Evolutionary conservation across 495 filamentous ascomycete species (phyloP).

Genomic region (Penicillium canescens): DNA sequence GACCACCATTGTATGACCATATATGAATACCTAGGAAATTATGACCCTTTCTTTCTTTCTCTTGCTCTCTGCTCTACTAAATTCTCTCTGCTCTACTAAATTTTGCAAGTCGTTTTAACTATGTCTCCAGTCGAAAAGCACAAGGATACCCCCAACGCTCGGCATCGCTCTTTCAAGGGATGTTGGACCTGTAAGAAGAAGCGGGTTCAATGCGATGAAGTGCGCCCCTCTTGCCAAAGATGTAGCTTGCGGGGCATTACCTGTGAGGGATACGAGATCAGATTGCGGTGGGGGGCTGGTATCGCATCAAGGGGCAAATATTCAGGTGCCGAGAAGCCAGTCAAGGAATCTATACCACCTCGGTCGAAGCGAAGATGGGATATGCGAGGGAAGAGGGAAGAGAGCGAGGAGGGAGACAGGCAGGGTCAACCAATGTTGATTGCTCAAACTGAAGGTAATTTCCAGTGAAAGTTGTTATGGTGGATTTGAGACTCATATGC

Average conservation of each 20-base stretch:
- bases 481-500: not conserved
- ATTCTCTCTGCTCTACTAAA: not conserved
- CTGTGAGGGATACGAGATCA: constrained; percentile 32
- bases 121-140: constrained; percentile 16
- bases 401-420: constrained; percentile 4
- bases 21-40: constrained; percentile 13
- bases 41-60: constrained; percentile 3
- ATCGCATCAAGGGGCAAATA: constrained; percentile 31
- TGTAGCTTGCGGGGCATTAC: constrained; percentile 18
- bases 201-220: constrained; percentile 30
- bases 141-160: constrained; percentile 10
- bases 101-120: not conserved
- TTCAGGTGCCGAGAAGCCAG: constrained; percentile 27
- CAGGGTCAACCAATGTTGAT: constrained; percentile 18
- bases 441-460: constrained; percentile 13
- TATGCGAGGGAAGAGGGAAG: constrained; percentile 17
- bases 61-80: not conserved
- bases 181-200: constrained; percentile 35
- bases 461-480: not conserved
- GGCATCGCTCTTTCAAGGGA: constrained; percentile 28
- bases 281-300: constrained; percentile 32
- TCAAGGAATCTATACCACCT: constrained; percentile 25
- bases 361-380: constrained; percentile 28
- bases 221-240: constrained; percentile 21
- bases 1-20: constrained; percentile 8